These are phyloP conservation scores for Angophora floribunda DNA, from an alignment of 345 rosid genomes.

Conservation along the genomic window DNA sequence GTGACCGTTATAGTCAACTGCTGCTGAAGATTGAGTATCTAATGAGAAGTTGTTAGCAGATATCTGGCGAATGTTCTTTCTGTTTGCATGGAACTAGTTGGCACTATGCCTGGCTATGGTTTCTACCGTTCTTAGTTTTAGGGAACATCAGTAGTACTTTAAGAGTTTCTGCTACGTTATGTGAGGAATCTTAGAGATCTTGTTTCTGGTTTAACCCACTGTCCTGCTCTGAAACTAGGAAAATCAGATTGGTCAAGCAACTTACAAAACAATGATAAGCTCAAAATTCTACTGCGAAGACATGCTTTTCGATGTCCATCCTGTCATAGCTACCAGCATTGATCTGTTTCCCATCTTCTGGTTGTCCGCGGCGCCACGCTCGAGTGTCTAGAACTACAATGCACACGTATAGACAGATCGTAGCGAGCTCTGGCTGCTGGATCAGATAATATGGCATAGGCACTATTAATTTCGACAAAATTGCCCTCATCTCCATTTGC, in stretches of 20 bases:
- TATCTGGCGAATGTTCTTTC: background rate
- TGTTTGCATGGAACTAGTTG: background rate
- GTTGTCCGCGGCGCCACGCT: background rate
- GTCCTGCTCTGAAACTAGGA: background rate
- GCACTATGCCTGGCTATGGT: background rate
- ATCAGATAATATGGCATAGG: slow-evolving; percentile 16
- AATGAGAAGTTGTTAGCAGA: background rate
- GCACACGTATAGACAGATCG: background rate
- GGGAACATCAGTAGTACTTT: background rate
- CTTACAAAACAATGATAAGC: background rate
- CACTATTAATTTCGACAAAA: slow-evolving; percentile 7
- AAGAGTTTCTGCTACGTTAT: background rate
- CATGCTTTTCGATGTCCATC: background rate
- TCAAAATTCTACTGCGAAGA: background rate
- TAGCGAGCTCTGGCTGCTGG: slow-evolving; percentile 11
- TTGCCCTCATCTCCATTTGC: background rate
- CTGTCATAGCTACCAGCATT: background rate
- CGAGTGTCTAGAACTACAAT: background rate
- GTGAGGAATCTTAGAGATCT: background rate
- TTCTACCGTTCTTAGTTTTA: background rate
- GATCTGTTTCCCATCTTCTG: slow-evolving; percentile 3
- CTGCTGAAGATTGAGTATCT: background rate
- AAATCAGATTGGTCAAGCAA: background rate
- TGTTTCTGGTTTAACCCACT: background rate
- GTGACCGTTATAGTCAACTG: background rate